These are phyloP conservation scores for Raphanus raphanistrum DNA, from an alignment of 345 rosid species.

Conservation along the genomic window DNA sequence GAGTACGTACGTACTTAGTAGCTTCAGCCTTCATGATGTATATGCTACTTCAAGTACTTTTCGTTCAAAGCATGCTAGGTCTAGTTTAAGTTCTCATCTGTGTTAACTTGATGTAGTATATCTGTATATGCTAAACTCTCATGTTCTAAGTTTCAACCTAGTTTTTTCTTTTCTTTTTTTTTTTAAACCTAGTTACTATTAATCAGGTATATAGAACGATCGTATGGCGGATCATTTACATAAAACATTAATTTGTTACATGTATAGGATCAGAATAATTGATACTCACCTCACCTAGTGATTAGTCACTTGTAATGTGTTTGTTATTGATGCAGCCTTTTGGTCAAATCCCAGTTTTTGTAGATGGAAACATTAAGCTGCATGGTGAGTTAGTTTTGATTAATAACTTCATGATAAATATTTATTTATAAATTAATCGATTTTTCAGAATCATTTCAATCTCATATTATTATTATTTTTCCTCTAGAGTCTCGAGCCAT, in stretches of 20 bases:
- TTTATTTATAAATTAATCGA: not conserved
- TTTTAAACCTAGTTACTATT: not conserved
- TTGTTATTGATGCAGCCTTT: conserved; percentile 45
- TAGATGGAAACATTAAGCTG: conserved; percentile 54
- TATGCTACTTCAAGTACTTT: not conserved
- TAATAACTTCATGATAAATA: not conserved
- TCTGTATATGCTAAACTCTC: not conserved
- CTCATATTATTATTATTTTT: not conserved
- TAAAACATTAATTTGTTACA: not conserved
- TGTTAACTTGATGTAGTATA: not conserved
- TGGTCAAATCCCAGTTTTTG: conserved; percentile 44
- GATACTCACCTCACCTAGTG: not conserved
- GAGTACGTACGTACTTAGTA: not conserved
- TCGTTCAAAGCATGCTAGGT: not conserved
- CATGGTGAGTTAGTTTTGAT: conserved; percentile 47
- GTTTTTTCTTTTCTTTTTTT: too few species aligned
- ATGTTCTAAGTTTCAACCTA: not conserved
- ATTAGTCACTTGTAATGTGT: not conserved
- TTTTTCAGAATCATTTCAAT: not conserved
- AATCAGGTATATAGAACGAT: not conserved
- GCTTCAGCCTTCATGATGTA: not conserved
- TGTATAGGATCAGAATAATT: not conserved
- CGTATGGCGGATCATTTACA: not conserved
- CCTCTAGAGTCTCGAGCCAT: conserved; percentile 42
- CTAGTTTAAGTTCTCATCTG: not conserved